Base-by-base conservation (phyloP, 805 yeast species). In the Lachancea lanzarotensis region DNA sequence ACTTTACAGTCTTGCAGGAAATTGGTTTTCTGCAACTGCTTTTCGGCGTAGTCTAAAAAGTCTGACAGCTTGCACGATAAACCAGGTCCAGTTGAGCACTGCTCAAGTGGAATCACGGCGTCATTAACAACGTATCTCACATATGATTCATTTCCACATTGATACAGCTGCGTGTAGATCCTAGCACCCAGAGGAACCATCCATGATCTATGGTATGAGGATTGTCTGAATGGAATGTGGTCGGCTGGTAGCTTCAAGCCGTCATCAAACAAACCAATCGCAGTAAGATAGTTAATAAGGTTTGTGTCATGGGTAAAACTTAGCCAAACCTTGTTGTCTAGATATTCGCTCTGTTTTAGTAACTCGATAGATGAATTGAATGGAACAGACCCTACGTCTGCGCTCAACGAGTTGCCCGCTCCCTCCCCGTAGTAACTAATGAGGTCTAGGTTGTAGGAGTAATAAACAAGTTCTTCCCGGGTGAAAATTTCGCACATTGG, bases 261-360 rank as follows among this genome's bases (percentile, higher is more conserved):
- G 8, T 60, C 56, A 20, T 57, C 65, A 25, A 62, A 57, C 18
- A 84, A 59, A 9, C 87, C 89, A 41, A 84, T 63, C 1, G 91
- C 84, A 25, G 84, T 68, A 53, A 81, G 67, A 53, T 73, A 79
- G 35, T 81, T 68, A 48, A 79, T 69, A 38, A 85, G 63, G 51
- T 82, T 83, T 27, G 83, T 74, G 60, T 87, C 95, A 58, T 87
- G 95, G 13, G 86, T 72, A 68, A 85, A 82, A 51, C 80, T 82
- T 52, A 84, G 70, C 71, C 82, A 82, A 39, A 84, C 68, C 45
- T 75, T 73, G 59, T 62, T 76, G 50, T 67, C 72, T 52, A 76
- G 81, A 52, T 76, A 79, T 8, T 60, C 56, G 31, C 75, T 74
- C 44, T 74, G 72, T 47, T 68, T 63, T 51, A 81, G 66, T 47